Evolutionary conservation across 1,139 yeast species (phyloP).

Genomic region (Tardiomyces digboiensis): DNA sequence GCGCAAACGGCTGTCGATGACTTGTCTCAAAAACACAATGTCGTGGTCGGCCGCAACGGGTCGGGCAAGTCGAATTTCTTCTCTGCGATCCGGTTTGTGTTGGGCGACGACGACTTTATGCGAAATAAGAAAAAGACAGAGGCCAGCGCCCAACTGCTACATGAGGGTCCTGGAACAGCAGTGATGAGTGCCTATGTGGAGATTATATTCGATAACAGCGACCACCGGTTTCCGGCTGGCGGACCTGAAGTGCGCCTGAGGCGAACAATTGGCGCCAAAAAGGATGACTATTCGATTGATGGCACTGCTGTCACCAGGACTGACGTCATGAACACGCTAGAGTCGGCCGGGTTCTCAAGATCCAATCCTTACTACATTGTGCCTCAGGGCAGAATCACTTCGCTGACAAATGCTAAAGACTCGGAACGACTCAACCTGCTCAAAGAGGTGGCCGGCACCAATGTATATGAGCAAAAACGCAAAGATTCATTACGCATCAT

Average conservation of each 20-base stretch:
- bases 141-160: constrained; percentile 2
- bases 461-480: constrained; percentile 74
- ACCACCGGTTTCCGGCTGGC: constrained; percentile 59
- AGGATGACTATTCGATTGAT: constrained; percentile 76
- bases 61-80: constrained; percentile 96
- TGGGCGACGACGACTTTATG: constrained; percentile 69
- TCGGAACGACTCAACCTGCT: constrained; percentile 65
- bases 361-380: constrained; percentile 94
- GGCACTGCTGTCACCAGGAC: constrained; percentile 69
- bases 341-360: constrained; percentile 87
- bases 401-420: constrained; percentile 84
- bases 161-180: constrained; percentile 62
- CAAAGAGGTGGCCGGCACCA: constrained; percentile 95
- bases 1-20: constrained; percentile 71
- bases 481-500: constrained; percentile 75
- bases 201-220: constrained; percentile 73
- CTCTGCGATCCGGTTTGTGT: constrained; percentile 88
- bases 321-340: constrained; percentile 76
- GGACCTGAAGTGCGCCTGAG: constrained; percentile 64
- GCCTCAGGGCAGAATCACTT: constrained; percentile 84
- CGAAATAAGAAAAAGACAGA: background rate
- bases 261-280: constrained; percentile 85
- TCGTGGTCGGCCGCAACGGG: constrained; percentile 90
- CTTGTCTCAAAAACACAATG: constrained; percentile 76
- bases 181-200: constrained; percentile 94